Conservation (phyloP, 257 asterid genomes). For the Linaria vulgaris region DNA sequence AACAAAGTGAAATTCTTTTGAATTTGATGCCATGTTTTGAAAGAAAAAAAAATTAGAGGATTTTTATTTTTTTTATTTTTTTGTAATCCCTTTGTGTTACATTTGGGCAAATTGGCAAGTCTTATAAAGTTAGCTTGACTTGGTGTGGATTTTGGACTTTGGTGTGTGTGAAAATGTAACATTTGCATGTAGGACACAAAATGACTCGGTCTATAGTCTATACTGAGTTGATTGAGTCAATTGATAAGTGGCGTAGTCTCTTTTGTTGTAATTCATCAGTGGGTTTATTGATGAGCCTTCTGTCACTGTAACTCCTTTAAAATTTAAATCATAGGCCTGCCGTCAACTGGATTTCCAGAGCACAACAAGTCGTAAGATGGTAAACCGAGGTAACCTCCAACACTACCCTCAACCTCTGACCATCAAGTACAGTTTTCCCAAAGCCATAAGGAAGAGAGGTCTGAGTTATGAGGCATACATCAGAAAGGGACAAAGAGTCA, state of each 20-base stretch:
- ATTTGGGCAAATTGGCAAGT: neutral
- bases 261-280: no score
- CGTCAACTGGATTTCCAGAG: neutral
- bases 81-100: no score
- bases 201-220: slow-evolving; percentile 18
- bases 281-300: neutral
- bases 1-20: slow-evolving; percentile 45
- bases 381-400: slow-evolving; percentile 10
- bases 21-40: slow-evolving; percentile 2
- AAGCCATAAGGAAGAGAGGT: slow-evolving; percentile 54
- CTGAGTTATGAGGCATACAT: slow-evolving; percentile 31
- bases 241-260: neutral
- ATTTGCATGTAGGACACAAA: no score
- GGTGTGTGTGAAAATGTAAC: neutral
- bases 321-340: neutral
- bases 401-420: slow-evolving; percentile 37
- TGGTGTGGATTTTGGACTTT: neutral
- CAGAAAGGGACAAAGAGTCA: slow-evolving; percentile 34
- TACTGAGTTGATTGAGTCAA: neutral
- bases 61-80: no score
- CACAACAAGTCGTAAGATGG: no score
- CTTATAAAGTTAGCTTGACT: slow-evolving; percentile 28
- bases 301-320: neutral
- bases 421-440: slow-evolving; percentile 42
- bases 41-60: no score